Base-by-base conservation (phyloP, 768 basidiomycete species). In the Gloeophyllum trabeum region DNA sequence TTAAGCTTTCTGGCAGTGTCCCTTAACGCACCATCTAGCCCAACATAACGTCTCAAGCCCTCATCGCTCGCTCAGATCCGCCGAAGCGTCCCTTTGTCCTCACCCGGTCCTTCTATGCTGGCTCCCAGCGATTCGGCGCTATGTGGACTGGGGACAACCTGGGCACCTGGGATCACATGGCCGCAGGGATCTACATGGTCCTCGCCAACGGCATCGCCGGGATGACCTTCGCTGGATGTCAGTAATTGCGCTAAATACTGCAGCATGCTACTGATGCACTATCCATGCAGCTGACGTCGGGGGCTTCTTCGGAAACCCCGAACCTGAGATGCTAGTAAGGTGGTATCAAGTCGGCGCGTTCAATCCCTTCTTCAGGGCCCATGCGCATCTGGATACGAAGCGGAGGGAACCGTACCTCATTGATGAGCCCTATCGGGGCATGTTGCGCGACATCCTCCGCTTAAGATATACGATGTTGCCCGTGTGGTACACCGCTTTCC, bases 131-230 rank as follows among this genome's bases (percentile, higher is more conserved):
- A 18, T 90, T 86, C 51, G 89, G 93, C 26, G 93, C 96, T 4
- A 91, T 96, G 73, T 99, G 96, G 96, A 98, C 94, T 5, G 96
- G 96, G 14, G 96, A 99, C 61, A 98, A 98, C 59, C 67, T 94
- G 21, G 90, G 94, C 14, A 91, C 88, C 1, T 99, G 96, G 96
- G 91, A 92, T 44, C 96, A 99, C 55, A 92, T 99, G 79, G 76
- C 77, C 6, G 87, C 88, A 14, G 89, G 91, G 12, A 70, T 94
- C 46, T 86, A 93, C 59, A 98, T 99, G 85, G 80, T 93, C 2
- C 67, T 99, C 24, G 71, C 88, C 7, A 84, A 88, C 52, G 79
- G 81, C 32, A 79, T 99, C 35, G 90, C 76, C 5, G 94, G 96
- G 18, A 85, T 97, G 77, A 74, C 80, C 22, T 99, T 93, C 57